Percentiles rank a stretch among this genome's conserved stretches.
Evolutionary conservation across 23 red algal species (phyloP).

Genomic region (Gracilaria vermiculophylla): DNA sequence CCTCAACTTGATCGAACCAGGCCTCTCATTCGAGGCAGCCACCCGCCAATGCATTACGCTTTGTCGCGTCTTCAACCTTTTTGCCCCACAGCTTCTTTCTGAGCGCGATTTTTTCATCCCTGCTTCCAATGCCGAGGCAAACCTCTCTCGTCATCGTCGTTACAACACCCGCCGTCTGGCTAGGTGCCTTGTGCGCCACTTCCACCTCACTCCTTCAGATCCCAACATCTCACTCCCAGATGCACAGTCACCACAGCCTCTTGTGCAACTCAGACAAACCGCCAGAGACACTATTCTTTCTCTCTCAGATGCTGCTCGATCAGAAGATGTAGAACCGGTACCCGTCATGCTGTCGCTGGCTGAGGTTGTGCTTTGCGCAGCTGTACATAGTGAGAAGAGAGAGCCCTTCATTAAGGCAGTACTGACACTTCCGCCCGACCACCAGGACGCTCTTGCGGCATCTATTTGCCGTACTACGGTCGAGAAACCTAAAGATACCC

Average conservation of each 20-base stretch:
- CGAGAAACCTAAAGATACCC: background rate
- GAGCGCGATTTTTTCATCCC: slow-evolving; percentile 33
- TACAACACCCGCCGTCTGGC: slow-evolving; percentile 63
- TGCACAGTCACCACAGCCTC: slow-evolving; percentile 19
- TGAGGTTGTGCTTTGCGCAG: slow-evolving; percentile 48
- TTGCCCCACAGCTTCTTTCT: slow-evolving; percentile 33
- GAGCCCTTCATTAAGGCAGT: slow-evolving; percentile 55
- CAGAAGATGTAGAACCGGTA: slow-evolving; percentile 23
- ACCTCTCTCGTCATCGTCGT: slow-evolving; percentile 40
- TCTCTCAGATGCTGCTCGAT: background rate
- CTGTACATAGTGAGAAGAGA: slow-evolving; percentile 38
- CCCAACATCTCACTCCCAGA: background rate
- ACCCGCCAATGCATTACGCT: slow-evolving; percentile 30
- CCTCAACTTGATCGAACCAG: slow-evolving; percentile 24
- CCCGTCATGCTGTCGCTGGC: slow-evolving; percentile 27
- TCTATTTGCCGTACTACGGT: slow-evolving; percentile 31
- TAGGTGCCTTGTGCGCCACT: slow-evolving; percentile 5
- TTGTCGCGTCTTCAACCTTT: slow-evolving; percentile 21
- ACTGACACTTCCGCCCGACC: background rate
- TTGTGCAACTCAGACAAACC: slow-evolving; percentile 10
- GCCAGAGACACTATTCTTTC: slow-evolving; percentile 16
- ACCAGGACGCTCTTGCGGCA: slow-evolving; percentile 31
- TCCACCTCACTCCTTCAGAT: slow-evolving; percentile 13
- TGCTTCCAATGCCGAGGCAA: background rate
- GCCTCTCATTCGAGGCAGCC: slow-evolving; percentile 3